phyloP scores from a whole-genome alignment of 495 filamentous ascomycete genomes.

The Lasiosphaeria miniovina region DNA sequence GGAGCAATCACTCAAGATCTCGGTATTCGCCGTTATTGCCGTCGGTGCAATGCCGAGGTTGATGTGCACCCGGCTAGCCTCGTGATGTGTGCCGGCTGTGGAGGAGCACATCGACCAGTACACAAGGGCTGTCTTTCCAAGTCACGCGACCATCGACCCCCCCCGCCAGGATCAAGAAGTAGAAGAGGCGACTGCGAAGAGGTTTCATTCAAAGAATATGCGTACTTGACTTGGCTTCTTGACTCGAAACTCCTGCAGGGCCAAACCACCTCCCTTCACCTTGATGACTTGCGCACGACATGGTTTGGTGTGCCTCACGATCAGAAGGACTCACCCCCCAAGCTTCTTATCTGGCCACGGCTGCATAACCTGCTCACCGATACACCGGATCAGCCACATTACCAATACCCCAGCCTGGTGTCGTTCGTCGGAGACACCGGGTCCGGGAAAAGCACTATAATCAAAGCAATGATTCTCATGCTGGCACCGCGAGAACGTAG shows the following conservation, averaged over 20 bases:
- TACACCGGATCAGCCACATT: slow-evolving; percentile 4
- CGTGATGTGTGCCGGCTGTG: too few relatives aligned
- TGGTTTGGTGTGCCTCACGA: slow-evolving; percentile 22
- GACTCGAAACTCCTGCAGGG: slow-evolving; percentile 9
- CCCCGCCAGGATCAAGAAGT: too few relatives aligned
- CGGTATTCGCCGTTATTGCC: too few relatives aligned
- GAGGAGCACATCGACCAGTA: too few relatives aligned
- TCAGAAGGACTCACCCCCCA: slow-evolving; percentile 14
- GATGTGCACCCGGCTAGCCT: too few relatives aligned
- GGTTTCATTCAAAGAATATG: too few relatives aligned
- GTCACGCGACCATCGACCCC: too few relatives aligned
- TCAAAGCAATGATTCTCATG: slow-evolving; percentile 21
- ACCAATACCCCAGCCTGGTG: slow-evolving; percentile 16
- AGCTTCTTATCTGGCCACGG: slow-evolving; percentile 16
- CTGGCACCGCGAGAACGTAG: slow-evolving; percentile 9
- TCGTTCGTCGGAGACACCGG: slow-evolving; percentile 21
- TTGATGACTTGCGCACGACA: slow-evolving; percentile 17
- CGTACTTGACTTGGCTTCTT: slow-evolving; percentile 18
- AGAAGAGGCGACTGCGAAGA: too few relatives aligned
- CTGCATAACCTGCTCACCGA: slow-evolving; percentile 9
- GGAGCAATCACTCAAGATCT: too few relatives aligned
- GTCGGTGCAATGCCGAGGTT: too few relatives aligned
- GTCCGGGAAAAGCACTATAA: slow-evolving; percentile 20
- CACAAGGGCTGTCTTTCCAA: too few relatives aligned
- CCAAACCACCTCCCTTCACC: slow-evolving; percentile 9